These are phyloP conservation scores for Alternaria gansuensis DNA, from an alignment of 2,329 filamentous ascomycete species.

Conservation along the genomic window DNA sequence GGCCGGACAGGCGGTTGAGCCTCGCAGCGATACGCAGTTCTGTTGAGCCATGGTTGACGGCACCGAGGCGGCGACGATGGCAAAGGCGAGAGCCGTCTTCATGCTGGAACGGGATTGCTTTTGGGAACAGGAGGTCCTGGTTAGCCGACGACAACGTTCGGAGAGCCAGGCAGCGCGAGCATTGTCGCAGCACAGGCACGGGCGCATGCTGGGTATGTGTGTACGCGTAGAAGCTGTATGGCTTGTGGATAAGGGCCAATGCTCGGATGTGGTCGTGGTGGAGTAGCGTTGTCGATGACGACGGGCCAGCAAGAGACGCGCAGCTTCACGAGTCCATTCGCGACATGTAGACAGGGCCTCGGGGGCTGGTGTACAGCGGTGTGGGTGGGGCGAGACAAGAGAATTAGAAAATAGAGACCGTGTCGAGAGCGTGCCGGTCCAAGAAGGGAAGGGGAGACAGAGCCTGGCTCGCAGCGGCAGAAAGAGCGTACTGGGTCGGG, in stretches of 20 bases:
- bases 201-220: conserved; percentile 30
- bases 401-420: conserved; percentile 28
- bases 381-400: conserved; percentile 18
- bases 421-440: conserved; percentile 31
- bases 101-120: conserved; percentile 32
- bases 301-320: conserved; percentile 40
- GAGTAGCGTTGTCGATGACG: conserved; percentile 27
- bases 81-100: conserved; percentile 33
- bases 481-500: conserved; percentile 51
- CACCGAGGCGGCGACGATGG: conserved; percentile 42
- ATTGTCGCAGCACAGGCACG: conserved; percentile 24
- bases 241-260: conserved; percentile 19
- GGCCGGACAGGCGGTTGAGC: conserved; percentile 75
- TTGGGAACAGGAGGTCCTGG: conserved; percentile 29
- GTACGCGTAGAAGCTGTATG: conserved; percentile 21
- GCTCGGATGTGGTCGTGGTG: conserved; percentile 25
- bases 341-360: conserved; percentile 26
- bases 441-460: conserved; percentile 35
- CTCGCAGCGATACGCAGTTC: conserved; percentile 71
- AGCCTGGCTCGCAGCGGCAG: conserved; percentile 43
- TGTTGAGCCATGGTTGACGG: conserved; percentile 53
- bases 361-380: conserved; percentile 27
- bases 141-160: conserved; percentile 23
- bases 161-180: conserved; percentile 16
- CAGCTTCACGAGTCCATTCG: conserved; percentile 47